These are phyloP conservation scores for Apiospora rasikravindrae DNA, from an alignment of 2,329 filamentous ascomycete species.

Conservation along the genomic window DNA sequence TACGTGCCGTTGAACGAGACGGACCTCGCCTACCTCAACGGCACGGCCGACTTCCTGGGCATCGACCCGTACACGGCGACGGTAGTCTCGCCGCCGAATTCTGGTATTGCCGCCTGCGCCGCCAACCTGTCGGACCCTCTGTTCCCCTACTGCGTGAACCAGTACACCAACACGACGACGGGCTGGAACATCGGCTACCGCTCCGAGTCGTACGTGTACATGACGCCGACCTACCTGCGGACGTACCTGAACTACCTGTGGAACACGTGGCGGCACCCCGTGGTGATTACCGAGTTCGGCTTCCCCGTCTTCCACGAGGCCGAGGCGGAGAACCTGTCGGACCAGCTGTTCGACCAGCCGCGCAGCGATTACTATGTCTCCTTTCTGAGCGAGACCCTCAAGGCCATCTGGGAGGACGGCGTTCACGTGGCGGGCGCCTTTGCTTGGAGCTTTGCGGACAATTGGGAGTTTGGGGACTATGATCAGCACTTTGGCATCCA, in stretches of 20 bases:
- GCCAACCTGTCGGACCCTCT: constrained; percentile 49
- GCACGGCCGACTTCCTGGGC: constrained; percentile 60
- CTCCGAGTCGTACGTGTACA: constrained; percentile 62
- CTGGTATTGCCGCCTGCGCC: constrained; percentile 54
- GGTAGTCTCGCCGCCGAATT: constrained; percentile 53
- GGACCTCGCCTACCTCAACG: constrained; percentile 55
- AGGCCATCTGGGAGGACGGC: constrained; percentile 60
- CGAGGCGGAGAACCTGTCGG: constrained; percentile 45
- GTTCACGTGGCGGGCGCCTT: constrained; percentile 59
- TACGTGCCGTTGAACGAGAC: constrained; percentile 51
- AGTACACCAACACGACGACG: constrained; percentile 50
- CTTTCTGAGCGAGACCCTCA: constrained; percentile 59
- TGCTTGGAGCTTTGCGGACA: constrained; percentile 58
- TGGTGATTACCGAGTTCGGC: constrained; percentile 61
- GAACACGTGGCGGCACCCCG: constrained; percentile 59
- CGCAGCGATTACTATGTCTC: constrained; percentile 60
- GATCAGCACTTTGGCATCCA: constrained; percentile 60
- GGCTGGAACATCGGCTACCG: constrained; percentile 65
- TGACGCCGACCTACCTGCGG: constrained; percentile 62
- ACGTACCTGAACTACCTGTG: constrained; percentile 61
- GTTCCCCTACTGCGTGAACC: constrained; percentile 59
- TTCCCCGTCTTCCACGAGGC: constrained; percentile 59
- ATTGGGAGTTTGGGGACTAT: constrained; percentile 61
- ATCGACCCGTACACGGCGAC: constrained; percentile 65
- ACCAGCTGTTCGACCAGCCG: constrained; percentile 59